phyloP scores from a whole-genome alignment of 345 rosid species.

The Pugionium dolabratum region DNA sequence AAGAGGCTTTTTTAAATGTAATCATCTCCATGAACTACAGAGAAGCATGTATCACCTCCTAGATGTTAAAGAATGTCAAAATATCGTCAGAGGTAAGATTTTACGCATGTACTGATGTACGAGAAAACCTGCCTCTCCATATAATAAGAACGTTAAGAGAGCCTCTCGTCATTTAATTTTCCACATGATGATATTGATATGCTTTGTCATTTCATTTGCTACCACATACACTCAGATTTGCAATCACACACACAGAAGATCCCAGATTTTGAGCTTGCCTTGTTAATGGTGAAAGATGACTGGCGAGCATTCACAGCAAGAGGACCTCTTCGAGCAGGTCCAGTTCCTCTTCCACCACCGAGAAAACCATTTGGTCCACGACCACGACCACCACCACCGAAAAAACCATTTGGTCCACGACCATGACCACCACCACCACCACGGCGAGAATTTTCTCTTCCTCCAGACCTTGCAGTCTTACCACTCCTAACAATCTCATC shows the following conservation, averaged over 20 bases:
- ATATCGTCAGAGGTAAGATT: constrained; percentile 27
- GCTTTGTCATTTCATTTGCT: constrained; percentile 13
- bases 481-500: constrained; percentile 78
- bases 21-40: constrained; percentile 31
- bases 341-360: constrained; percentile 62
- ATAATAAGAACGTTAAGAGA: constrained; percentile 32
- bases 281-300: constrained; percentile 65
- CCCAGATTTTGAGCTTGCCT: constrained; percentile 90
- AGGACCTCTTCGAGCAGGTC: constrained; percentile 69
- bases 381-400: neutral
- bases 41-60: constrained; percentile 16
- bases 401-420: neutral
- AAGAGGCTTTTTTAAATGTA: constrained; percentile 27
- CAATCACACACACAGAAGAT: constrained; percentile 48
- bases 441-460: constrained; percentile 56
- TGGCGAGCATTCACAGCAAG: constrained; percentile 71
- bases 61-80: constrained; percentile 25
- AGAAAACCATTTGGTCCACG: constrained; percentile 35
- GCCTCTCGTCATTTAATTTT: constrained; percentile 40
- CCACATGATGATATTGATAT: neutral
- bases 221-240: constrained; percentile 50
- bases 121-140: constrained; percentile 51
- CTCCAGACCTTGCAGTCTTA: constrained; percentile 57
- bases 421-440: constrained; percentile 4
- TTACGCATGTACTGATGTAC: constrained; percentile 6